These are phyloP conservation scores for Hericium coralloides DNA, from an alignment of 768 basidiomycete species.

Conservation along the genomic window DNA sequence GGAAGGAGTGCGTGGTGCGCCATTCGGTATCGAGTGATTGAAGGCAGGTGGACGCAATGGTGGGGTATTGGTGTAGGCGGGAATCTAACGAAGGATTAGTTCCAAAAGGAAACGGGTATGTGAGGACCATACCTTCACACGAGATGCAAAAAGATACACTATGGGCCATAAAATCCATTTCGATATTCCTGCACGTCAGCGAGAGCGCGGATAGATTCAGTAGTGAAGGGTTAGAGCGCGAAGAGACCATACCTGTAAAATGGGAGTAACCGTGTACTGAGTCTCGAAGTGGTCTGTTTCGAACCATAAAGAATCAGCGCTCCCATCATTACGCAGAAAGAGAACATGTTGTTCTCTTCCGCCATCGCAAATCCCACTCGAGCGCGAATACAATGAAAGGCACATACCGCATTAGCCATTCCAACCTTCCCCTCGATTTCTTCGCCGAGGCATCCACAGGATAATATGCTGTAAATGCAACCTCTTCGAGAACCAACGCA, in stretches of 20 bases:
- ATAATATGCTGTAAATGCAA: slow-evolving; percentile 10
- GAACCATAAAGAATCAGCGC: not conserved
- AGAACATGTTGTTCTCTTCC: too few relatives aligned
- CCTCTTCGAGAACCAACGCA: slow-evolving; percentile 6
- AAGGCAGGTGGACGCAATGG: slow-evolving; percentile 1
- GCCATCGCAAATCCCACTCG: too few relatives aligned
- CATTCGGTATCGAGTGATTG: too few relatives aligned
- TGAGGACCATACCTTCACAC: slow-evolving; percentile 1
- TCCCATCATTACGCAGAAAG: too few relatives aligned
- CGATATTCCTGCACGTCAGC: not conserved
- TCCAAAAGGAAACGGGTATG: not conserved
- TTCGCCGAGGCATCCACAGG: not conserved
- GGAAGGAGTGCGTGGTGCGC: too few relatives aligned
- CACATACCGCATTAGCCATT: slow-evolving; percentile 10
- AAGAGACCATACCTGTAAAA: slow-evolving; percentile 1
- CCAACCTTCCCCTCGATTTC: not conserved
- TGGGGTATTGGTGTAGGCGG: slow-evolving; percentile 6
- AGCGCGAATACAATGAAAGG: too few relatives aligned
- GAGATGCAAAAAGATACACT: slow-evolving; percentile 4
- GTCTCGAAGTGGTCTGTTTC: slow-evolving; percentile 4
- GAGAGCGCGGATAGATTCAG: not conserved
- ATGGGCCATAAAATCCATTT: slow-evolving; percentile 7
- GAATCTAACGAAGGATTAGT: not conserved
- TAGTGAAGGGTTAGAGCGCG: not conserved
- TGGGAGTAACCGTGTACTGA: slow-evolving; percentile 8